These are phyloP conservation scores for Yamadazyma takamatsuzukensis DNA, from an alignment of 805 yeast species.

Conservation along the genomic window DNA sequence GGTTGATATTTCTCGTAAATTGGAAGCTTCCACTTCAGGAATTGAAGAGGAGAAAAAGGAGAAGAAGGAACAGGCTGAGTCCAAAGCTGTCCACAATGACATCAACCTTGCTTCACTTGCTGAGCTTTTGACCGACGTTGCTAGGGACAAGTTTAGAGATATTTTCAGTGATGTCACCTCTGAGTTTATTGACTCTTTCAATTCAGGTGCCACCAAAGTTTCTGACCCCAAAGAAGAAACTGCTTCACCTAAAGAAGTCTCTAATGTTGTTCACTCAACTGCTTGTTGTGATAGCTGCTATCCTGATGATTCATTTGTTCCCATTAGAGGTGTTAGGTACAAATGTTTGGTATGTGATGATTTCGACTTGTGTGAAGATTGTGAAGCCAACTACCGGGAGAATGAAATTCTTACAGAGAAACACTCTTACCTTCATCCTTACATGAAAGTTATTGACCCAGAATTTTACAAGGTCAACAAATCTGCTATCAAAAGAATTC, in stretches of 20 bases:
- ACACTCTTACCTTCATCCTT: constrained; percentile 26
- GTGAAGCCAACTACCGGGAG: constrained; percentile 17
- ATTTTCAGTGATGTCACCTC: constrained; percentile 15
- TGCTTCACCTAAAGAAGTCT: neutral
- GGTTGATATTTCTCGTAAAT: neutral
- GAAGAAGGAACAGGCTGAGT: neutral
- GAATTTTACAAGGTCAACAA: constrained; percentile 5
- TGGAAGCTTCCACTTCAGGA: neutral
- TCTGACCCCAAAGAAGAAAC: neutral
- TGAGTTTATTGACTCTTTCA: constrained; percentile 6
- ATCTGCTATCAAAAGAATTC: constrained; percentile 4
- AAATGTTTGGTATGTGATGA: constrained; percentile 51
- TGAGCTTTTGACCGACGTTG: constrained; percentile 25
- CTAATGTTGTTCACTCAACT: constrained; percentile 17
- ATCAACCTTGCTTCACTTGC: constrained; percentile 22
- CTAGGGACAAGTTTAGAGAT: constrained; percentile 25
- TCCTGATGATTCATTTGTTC: constrained; percentile 23
- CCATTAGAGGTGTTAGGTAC: constrained; percentile 46
- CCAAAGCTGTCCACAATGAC: neutral
- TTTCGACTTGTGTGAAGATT: constrained; percentile 48
- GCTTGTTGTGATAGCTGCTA: constrained; percentile 39
- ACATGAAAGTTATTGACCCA: constrained; percentile 25
- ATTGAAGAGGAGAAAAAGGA: neutral
- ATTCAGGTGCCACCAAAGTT: neutral
- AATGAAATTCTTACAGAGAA: constrained; percentile 10